These are phyloP conservation scores for Vanrija sp. DNA, from an alignment of 1,284 basidiomycete species.

Conservation along the genomic window DNA sequence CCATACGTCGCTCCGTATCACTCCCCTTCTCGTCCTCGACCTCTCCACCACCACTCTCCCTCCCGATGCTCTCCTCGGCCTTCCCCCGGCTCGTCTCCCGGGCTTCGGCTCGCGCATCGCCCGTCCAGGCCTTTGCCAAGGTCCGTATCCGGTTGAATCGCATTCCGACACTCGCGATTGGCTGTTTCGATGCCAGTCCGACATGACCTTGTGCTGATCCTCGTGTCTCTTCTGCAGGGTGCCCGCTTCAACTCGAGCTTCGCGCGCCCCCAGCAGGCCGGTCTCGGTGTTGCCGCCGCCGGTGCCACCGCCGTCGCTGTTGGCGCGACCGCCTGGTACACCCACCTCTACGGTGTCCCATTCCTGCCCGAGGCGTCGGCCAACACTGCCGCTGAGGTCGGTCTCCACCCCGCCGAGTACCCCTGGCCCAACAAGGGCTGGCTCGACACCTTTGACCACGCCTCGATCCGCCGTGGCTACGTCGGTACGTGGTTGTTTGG, in stretches of 20 bases:
- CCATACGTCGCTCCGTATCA: constrained; percentile 6
- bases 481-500: constrained; percentile 51
- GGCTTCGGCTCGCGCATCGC: constrained; percentile 24
- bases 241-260: constrained; percentile 40
- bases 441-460: constrained; percentile 92
- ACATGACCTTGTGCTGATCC: constrained; percentile 2
- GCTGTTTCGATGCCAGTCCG: background rate
- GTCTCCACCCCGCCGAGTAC: constrained; percentile 81
- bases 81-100: constrained; percentile 40
- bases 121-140: constrained; percentile 17
- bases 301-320: constrained; percentile 73
- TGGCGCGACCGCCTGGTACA: constrained; percentile 93
- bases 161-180: background rate
- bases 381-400: constrained; percentile 85
- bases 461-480: constrained; percentile 91
- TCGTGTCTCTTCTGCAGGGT: constrained; percentile 16
- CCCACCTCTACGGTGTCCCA: constrained; percentile 86
- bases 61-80: constrained; percentile 41
- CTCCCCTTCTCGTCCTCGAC: constrained; percentile 10
- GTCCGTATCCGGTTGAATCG: constrained; percentile 8
- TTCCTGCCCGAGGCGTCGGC: constrained; percentile 85
- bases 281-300: constrained; percentile 63
- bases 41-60: constrained; percentile 3
- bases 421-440: constrained; percentile 89
- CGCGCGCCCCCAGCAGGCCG: constrained; percentile 17